Evolutionary conservation across 2,329 filamentous ascomycete genomes (phyloP).

Genomic region (Xylaria sp.): DNA sequence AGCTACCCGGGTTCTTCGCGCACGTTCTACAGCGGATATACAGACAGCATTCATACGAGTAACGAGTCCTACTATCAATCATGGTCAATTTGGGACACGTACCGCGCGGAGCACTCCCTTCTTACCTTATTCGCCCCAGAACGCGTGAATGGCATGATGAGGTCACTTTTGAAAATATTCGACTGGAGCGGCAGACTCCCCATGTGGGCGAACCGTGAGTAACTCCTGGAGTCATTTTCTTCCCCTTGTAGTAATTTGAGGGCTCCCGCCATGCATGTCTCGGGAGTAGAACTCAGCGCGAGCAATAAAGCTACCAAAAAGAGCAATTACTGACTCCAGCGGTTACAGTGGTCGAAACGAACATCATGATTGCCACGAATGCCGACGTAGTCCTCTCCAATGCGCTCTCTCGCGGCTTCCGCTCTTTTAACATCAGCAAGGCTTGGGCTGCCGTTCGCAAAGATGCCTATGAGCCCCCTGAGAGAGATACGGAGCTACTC

Average conservation of each 20-base stretch:
- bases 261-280: too few relatives aligned
- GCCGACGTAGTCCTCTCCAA: constrained; percentile 55
- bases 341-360: constrained; percentile 55
- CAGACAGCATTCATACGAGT: constrained; percentile 48
- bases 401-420: constrained; percentile 50
- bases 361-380: constrained; percentile 57
- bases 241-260: too few relatives aligned
- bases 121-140: constrained; percentile 53
- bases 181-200: constrained; percentile 53
- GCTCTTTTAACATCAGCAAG: constrained; percentile 48
- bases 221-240: too few relatives aligned
- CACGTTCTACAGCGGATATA: constrained; percentile 53
- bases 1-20: constrained; percentile 29
- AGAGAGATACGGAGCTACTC: constrained; percentile 49
- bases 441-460: constrained; percentile 52
- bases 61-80: constrained; percentile 56
- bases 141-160: constrained; percentile 54
- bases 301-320: too few relatives aligned
- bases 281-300: too few relatives aligned
- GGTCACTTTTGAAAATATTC: constrained; percentile 51
- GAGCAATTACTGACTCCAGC: too few relatives aligned
- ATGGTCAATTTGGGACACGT: constrained; percentile 58
- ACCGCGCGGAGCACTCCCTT: constrained; percentile 53
- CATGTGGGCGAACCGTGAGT: constrained; percentile 57
- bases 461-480: constrained; percentile 52